Percentiles rank a stretch among this genome's conserved stretches.
Evolutionary conservation across 164 flowering plant species (phyloP).

Genomic region (Berberis vulgaris): DNA sequence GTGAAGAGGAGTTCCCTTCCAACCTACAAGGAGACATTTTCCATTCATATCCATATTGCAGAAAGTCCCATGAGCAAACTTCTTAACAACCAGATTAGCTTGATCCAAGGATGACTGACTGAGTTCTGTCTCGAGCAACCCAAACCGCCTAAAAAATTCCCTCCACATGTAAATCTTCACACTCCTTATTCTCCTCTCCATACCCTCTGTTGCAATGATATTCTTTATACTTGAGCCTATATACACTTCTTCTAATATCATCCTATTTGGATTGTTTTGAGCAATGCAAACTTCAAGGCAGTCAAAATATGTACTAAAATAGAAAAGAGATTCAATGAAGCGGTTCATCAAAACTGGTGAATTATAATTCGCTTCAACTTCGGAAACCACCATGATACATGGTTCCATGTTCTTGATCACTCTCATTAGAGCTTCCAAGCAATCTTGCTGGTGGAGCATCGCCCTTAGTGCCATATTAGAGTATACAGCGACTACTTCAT

Average conservation of each 20-base stretch:
- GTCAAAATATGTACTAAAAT: slow-evolving; percentile 41
- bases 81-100: slow-evolving; percentile 27
- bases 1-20: slow-evolving; percentile 49
- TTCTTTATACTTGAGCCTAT: slow-evolving; percentile 28
- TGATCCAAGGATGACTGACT: slow-evolving; percentile 35
- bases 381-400: slow-evolving; percentile 34
- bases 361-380: slow-evolving; percentile 45
- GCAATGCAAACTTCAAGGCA: slow-evolving; percentile 28
- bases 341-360: slow-evolving; percentile 34
- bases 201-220: slow-evolving; percentile 36
- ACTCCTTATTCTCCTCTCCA: slow-evolving; percentile 29
- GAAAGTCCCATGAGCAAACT: slow-evolving; percentile 22
- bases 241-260: slow-evolving; percentile 13
- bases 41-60: slow-evolving; percentile 36
- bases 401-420: slow-evolving; percentile 36
- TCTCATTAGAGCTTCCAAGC: slow-evolving; percentile 21
- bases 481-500: slow-evolving; percentile 34
- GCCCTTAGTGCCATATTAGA: slow-evolving; percentile 13
- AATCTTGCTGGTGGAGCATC: slow-evolving; percentile 18
- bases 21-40: slow-evolving; percentile 33
- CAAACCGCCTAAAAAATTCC: slow-evolving; percentile 34
- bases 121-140: slow-evolving; percentile 33
- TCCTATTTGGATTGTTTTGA: slow-evolving; percentile 21
- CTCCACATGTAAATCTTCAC: slow-evolving; percentile 48
- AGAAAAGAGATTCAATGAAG: slow-evolving; percentile 48